Evolutionary conservation across 495 filamentous ascomycete genomes (phyloP).

Genomic region (Entonaema liquescens): DNA sequence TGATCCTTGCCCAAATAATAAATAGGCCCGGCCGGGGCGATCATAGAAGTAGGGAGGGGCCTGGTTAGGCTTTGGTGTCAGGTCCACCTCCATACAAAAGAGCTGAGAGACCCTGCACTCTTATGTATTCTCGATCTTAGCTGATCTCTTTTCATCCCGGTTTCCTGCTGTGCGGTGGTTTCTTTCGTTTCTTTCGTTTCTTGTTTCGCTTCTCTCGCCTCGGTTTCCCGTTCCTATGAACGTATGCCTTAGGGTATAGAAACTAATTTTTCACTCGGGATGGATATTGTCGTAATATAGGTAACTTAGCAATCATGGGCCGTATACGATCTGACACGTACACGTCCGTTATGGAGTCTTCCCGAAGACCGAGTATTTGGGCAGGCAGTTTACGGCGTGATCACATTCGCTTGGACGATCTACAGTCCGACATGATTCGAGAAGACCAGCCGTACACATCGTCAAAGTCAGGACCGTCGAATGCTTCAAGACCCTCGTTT

Average conservation of each 20-base stretch:
- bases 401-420: conserved; percentile 37
- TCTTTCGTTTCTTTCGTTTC: conserved; percentile 41
- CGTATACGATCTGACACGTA: conserved; percentile 40
- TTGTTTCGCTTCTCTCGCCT: conserved; percentile 29
- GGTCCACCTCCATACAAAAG: conserved; percentile 35
- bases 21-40: conserved; percentile 26
- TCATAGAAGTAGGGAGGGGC: conserved; percentile 29
- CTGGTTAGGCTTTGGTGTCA: conserved; percentile 7
- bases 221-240: conserved; percentile 15
- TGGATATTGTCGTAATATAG: conserved; percentile 23
- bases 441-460: conserved; percentile 28
- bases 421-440: conserved; percentile 20
- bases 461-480: conserved; percentile 35
- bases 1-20: conserved; percentile 26
- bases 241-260: conserved; percentile 26
- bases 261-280: conserved; percentile 25
- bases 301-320: conserved; percentile 26
- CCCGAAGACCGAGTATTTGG: conserved; percentile 37
- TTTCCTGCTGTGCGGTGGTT: conserved; percentile 36
- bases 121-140: conserved; percentile 26
- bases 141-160: conserved; percentile 36
- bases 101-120: conserved; percentile 30
- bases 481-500: conserved; percentile 35
- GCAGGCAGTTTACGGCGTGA: conserved; percentile 38
- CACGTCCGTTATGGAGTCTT: conserved; percentile 27